phyloP scores from a whole-genome alignment of 2,329 filamentous ascomycete species.

The Sarocladiaceae sp. region DNA sequence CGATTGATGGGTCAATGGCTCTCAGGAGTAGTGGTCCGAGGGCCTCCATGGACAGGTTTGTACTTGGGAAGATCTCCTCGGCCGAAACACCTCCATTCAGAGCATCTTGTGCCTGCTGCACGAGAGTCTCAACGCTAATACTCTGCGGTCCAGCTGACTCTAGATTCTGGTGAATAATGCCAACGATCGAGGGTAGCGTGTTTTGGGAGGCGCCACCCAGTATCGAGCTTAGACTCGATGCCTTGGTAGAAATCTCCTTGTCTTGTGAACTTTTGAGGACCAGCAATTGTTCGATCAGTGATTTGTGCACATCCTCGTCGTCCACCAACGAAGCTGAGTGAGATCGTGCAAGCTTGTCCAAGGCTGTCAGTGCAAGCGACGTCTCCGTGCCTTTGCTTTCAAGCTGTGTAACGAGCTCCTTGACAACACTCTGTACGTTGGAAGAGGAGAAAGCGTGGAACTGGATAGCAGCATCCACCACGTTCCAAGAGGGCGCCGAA shows the following conservation, averaged over 20 bases:
- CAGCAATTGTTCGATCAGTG: slow-evolving; percentile 48
- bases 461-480: slow-evolving; percentile 45
- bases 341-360: slow-evolving; percentile 45
- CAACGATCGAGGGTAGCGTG: slow-evolving; percentile 34
- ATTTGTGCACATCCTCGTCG: slow-evolving; percentile 42
- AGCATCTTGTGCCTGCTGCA: slow-evolving; percentile 38
- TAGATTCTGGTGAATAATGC: slow-evolving; percentile 52
- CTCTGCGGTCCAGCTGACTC: slow-evolving; percentile 44
- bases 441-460: slow-evolving; percentile 35
- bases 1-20: slow-evolving; percentile 57
- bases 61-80: slow-evolving; percentile 58
- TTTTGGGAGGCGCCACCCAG: slow-evolving; percentile 37
- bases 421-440: slow-evolving; percentile 27
- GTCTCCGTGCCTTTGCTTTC: slow-evolving; percentile 22
- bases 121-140: slow-evolving; percentile 50
- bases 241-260: slow-evolving; percentile 32
- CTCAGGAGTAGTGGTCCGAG: slow-evolving; percentile 50
- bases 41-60: slow-evolving; percentile 60
- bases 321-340: slow-evolving; percentile 39
- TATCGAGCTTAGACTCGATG: slow-evolving; percentile 36
- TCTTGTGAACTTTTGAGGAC: slow-evolving; percentile 48
- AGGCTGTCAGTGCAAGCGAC: slow-evolving; percentile 33
- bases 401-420: slow-evolving; percentile 28
- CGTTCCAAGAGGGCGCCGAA: slow-evolving; percentile 31
- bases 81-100: slow-evolving; percentile 21